Evolutionary conservation across 2,329 filamentous ascomycete genomes (phyloP).

Genomic region (Tolypocladium amazonense): DNA sequence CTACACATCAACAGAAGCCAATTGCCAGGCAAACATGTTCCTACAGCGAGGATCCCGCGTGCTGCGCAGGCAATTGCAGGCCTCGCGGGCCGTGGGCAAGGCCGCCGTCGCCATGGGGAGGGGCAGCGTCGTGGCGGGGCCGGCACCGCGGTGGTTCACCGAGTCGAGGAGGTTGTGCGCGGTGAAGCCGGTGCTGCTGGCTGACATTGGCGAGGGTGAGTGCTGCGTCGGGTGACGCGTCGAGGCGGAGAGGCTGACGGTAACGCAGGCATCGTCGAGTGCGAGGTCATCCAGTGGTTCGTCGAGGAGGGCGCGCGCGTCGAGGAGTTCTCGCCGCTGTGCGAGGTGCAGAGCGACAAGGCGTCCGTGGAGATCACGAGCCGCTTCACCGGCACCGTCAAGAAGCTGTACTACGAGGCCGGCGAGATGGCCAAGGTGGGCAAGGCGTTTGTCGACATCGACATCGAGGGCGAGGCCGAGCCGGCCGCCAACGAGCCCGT

Average conservation of each 20-base stretch:
- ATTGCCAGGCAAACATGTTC: slow-evolving; percentile 33
- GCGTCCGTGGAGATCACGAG: slow-evolving; percentile 87
- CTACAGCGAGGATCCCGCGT: slow-evolving; percentile 39
- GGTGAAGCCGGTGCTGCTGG: slow-evolving; percentile 71
- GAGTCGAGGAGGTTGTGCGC: slow-evolving; percentile 37
- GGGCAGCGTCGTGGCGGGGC: slow-evolving; percentile 14
- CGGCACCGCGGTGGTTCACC: slow-evolving; percentile 36
- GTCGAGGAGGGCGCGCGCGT: slow-evolving; percentile 91
- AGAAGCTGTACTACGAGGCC: slow-evolving; percentile 89
- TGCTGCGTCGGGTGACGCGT: background rate
- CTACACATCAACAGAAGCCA: background rate
- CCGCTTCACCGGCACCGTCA: slow-evolving; percentile 88
- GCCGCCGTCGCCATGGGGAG: slow-evolving; percentile 20
- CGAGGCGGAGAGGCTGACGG: slow-evolving; percentile 1
- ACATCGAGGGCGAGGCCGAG: slow-evolving; percentile 57
- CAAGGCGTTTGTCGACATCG: slow-evolving; percentile 89
- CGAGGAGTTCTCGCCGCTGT: slow-evolving; percentile 95
- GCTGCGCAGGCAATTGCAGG: slow-evolving; percentile 39
- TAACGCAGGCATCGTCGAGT: slow-evolving; percentile 78
- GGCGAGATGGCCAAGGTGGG: slow-evolving; percentile 96
- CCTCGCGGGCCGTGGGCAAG: slow-evolving; percentile 28
- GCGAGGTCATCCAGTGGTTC: slow-evolving; percentile 99
- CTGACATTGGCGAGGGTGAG: slow-evolving; percentile 77
- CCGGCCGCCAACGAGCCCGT: slow-evolving; percentile 22
- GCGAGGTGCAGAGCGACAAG: slow-evolving; percentile 98